Conservation (phyloP, 805 yeast genomes). For the Zygosaccharomyces lentus region DNA sequence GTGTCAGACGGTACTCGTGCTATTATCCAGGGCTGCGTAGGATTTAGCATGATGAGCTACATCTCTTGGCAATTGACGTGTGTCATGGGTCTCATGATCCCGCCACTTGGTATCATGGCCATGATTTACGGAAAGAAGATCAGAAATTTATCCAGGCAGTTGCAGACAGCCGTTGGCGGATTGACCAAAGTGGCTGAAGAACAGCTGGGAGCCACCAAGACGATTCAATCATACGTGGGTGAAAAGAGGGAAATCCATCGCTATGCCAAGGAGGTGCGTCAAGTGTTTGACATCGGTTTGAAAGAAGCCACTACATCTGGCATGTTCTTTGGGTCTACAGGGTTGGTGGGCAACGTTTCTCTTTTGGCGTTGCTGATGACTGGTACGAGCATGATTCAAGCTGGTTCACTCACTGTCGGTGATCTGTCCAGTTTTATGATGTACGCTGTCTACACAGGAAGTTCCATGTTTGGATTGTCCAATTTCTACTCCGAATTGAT, state of each 20-base stretch:
- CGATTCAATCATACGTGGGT: conserved; percentile 88
- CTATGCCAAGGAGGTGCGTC: conserved; percentile 66
- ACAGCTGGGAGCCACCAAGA: conserved; percentile 75
- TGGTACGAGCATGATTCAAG: conserved; percentile 77
- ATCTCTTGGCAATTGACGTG: conserved; percentile 80
- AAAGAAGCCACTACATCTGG: conserved; percentile 79
- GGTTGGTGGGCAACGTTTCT: conserved; percentile 78
- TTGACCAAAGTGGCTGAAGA: conserved; percentile 91
- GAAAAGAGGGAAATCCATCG: conserved; percentile 72
- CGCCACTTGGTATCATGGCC: conserved; percentile 78
- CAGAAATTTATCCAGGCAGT: conserved; percentile 63
- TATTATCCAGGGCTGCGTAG: conserved; percentile 75
- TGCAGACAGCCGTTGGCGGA: conserved; percentile 81
- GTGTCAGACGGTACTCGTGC: conserved; percentile 90
- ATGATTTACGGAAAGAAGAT: conserved; percentile 77
- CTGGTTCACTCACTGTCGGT: conserved; percentile 76
- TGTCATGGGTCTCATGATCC: conserved; percentile 74
- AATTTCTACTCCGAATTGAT: conserved; percentile 89
- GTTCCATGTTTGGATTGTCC: conserved; percentile 87
- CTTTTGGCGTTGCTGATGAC: conserved; percentile 70
- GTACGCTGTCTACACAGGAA: conserved; percentile 92
- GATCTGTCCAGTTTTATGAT: conserved; percentile 89
- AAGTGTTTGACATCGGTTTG: conserved; percentile 62
- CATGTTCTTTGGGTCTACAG: conserved; percentile 70
- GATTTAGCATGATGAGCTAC: conserved; percentile 85